Conservation (phyloP, 1,284 basidiomycete genomes). For the Volvariella surrecta region DNA sequence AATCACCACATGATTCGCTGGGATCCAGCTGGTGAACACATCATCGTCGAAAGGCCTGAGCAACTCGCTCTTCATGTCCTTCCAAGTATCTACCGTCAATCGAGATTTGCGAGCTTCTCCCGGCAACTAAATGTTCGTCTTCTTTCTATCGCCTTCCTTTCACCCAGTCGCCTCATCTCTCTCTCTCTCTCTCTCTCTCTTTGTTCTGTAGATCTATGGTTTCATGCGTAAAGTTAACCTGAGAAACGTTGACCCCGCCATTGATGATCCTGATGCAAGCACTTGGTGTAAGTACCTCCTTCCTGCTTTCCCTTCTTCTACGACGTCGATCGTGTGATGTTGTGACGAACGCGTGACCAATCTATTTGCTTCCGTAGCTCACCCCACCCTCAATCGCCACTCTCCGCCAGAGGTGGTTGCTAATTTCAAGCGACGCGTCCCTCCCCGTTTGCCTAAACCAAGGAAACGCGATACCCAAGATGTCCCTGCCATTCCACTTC, state of each 20-base stretch:
- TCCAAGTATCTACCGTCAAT: constrained; percentile 86
- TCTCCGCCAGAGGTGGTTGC: constrained; percentile 81
- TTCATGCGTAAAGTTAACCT: constrained; percentile 94
- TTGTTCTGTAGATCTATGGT: constrained; percentile 69
- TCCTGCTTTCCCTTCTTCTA: constrained; percentile 31
- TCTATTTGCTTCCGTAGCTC: constrained; percentile 42
- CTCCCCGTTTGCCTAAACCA: constrained; percentile 80
- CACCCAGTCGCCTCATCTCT: constrained; percentile 22
- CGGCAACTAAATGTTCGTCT: constrained; percentile 81
- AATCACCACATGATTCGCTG: constrained; percentile 91
- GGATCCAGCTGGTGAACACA: constrained; percentile 84
- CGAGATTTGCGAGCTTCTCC: constrained; percentile 88
- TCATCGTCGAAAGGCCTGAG: constrained; percentile 86
- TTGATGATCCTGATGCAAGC: constrained; percentile 87
- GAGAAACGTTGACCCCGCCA: constrained; percentile 84
- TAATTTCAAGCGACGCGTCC: constrained; percentile 87
- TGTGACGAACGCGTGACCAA: constrained; percentile 9
- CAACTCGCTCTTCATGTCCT: constrained; percentile 85
- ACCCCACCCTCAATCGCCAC: constrained; percentile 80
- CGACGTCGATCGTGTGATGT: constrained; percentile 30
- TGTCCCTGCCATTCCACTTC: constrained; percentile 51
- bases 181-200: constrained; percentile 22
- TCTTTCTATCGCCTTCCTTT: constrained; percentile 24
- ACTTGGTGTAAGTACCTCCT: constrained; percentile 74
- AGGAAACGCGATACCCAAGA: constrained; percentile 68